Evolutionary conservation across 2,329 filamentous ascomycete genomes (phyloP), one percentile per base, ranked within the genome.

Genomic region (Alternaria sp.): DNA sequence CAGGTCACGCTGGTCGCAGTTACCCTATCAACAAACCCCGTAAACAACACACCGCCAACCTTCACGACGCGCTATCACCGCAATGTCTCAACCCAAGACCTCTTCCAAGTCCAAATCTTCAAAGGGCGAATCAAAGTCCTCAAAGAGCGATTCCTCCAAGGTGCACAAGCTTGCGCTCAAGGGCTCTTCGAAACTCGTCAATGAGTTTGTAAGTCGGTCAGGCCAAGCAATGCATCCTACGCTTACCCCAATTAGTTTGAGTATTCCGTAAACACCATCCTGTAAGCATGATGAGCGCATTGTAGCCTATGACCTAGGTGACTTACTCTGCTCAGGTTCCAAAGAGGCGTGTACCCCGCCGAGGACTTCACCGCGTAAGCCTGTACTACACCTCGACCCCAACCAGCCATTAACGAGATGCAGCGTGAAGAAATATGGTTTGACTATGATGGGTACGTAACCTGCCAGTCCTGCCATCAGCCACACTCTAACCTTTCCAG

Each of bases 191-290:
- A 96, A 95, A 82, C 88, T 97, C 40, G 93, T 98, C 61, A 92
- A 95, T 47, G 96, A 99, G 84, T 99, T 99, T 81, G 93, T 97
- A 84, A 80, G 91, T 86, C 32, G n/a, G 28, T 19, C n/a, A 43
- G 49, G 30, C 32, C 13, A 50, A 55, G 17, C 28, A n/a, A 32
- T 2, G 23, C 43, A 32, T 32, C 32, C 17, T 32, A 46, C 57
- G 56, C 68, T 72, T 54, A 77, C 62, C 54, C 65, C 54, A 30
- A 30, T 8, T 74, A 92, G 88, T 99, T 99, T 78, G 93, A 99
- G 85, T 99, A 97, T 81, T 97, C 93, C 2, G 97, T 98, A 78
- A 96, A 99, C 77, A 96, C 94, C 0, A 98, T 99, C 62, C 86
- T 99, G 89, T 96, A 86, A 74, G 88, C 74, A 21, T 9, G 19